These are phyloP conservation scores for Aspergillus alliaceus DNA, from an alignment of 2,329 filamentous ascomycete genomes.

Conservation along the genomic window DNA sequence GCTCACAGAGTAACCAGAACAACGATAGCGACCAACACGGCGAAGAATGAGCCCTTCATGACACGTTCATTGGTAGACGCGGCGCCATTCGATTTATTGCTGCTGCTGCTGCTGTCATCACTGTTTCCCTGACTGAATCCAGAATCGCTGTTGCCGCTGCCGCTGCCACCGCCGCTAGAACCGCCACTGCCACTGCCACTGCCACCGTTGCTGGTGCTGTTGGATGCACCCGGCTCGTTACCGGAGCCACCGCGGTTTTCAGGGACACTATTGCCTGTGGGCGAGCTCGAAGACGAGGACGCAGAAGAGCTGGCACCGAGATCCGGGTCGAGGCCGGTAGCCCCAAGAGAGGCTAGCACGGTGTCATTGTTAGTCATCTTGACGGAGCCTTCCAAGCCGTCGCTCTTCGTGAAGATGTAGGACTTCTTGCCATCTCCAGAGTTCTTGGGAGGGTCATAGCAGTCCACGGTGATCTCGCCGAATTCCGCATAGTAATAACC, in stretches of 20 bases:
- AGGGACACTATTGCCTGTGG: slow-evolving; percentile 30
- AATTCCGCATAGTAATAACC: slow-evolving; percentile 89
- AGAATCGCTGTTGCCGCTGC: slow-evolving; percentile 20
- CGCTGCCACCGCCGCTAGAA: slow-evolving; percentile 2
- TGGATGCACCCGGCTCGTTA: slow-evolving; percentile 23
- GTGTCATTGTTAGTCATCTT: slow-evolving; percentile 73
- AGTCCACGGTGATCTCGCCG: slow-evolving; percentile 75
- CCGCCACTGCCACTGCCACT: slow-evolving; percentile 18
- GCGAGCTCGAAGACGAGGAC: slow-evolving; percentile 10
- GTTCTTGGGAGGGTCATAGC: slow-evolving; percentile 79
- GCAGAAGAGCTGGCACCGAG: slow-evolving; percentile 18
- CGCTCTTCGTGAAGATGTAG: slow-evolving; percentile 70
- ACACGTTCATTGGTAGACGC: slow-evolving; percentile 40
- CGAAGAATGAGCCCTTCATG: slow-evolving; percentile 47
- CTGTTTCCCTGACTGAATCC: slow-evolving; percentile 34
- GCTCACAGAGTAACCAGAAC: slow-evolving; percentile 46
- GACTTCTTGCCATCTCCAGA: slow-evolving; percentile 60
- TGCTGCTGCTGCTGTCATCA: slow-evolving; percentile 10
- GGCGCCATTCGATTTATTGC: slow-evolving; percentile 27
- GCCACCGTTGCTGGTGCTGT: slow-evolving; percentile 18
- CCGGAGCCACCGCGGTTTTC: slow-evolving; percentile 34
- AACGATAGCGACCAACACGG: slow-evolving; percentile 47
- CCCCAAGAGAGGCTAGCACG: slow-evolving; percentile 74
- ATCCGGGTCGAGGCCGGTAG: slow-evolving; percentile 74
- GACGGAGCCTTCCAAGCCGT: slow-evolving; percentile 74